A percentile compares a stretch with the other conserved stretches of the same genome.
Conservation (phyloP, 495 filamentous ascomycete genomes). For the Aspergillus egyptiacus region DNA sequence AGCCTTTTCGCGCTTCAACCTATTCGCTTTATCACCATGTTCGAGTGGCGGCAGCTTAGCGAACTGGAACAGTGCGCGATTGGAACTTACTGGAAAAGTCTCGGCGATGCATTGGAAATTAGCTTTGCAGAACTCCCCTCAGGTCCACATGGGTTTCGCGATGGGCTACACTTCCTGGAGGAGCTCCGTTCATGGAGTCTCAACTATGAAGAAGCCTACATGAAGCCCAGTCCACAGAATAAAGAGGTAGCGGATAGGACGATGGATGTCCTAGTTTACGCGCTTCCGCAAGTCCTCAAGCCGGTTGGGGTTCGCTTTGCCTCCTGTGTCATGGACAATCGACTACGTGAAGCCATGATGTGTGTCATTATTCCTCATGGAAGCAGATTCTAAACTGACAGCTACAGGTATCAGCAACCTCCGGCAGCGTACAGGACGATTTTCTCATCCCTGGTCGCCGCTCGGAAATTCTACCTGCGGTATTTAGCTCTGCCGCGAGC, state of each 20-base stretch:
- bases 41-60: constrained; percentile 59
- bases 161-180: constrained; percentile 58
- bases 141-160: constrained; percentile 38
- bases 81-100: constrained; percentile 57
- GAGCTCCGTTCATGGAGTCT: constrained; percentile 51
- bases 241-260: constrained; percentile 50
- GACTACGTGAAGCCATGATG: constrained; percentile 58
- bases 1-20: constrained; percentile 56
- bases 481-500: constrained; percentile 52
- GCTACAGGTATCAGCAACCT: constrained; percentile 38
- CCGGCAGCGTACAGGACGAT: constrained; percentile 29
- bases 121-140: constrained; percentile 38
- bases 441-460: constrained; percentile 32
- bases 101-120: constrained; percentile 58
- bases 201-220: constrained; percentile 47
- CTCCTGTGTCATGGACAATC: constrained; percentile 52
- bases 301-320: constrained; percentile 42
- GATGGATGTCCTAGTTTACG: constrained; percentile 52
- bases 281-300: constrained; percentile 45
- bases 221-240: constrained; percentile 52
- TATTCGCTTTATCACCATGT: constrained; percentile 45
- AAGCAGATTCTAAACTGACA: neutral
- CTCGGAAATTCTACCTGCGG: constrained; percentile 47
- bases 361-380: constrained; percentile 18
- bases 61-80: constrained; percentile 57